Base-by-base conservation (phyloP, 495 filamentous ascomycete genomes). In the Xylaria palmicola region DNA sequence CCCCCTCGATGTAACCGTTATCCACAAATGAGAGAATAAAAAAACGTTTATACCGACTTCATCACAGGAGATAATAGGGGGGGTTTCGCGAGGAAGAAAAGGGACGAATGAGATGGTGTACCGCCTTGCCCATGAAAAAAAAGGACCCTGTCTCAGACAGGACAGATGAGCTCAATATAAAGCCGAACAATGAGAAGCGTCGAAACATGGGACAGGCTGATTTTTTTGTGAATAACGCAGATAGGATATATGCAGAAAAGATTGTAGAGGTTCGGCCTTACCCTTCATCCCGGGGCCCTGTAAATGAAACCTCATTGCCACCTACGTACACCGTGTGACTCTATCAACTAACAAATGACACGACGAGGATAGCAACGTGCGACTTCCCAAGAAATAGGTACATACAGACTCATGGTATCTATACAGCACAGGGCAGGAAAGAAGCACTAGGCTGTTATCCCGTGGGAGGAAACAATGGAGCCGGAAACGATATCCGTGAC, bases 1-100 rank as follows among this genome's bases (percentile, higher is more conserved):
- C n/a, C 3, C 12, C 19, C 41, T 57, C 27, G 8, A 57, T 57
- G 55, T 48, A 57, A 57, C 55, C 13, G 20, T 48, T 7, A 26
- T 41, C 55, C 40, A 26, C 29, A 26, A 53, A 53, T 15, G 44
- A 32, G 36, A 55, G 20, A 27, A 15, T 37, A 13, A 34, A 56
- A 20, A 45, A 41, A 24, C 3, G 13, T 19, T 26, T 56, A 13
- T 44, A 30, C 10, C 30, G 39, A 34, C 22, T 19, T 26, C 15
- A 3, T 27, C 10, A 36, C 32, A 36, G 32, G n/a, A n/a, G n/a
- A n/a, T n/a, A n/a, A n/a, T n/a, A n/a, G n/a, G n/a, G n/a, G n/a
- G n/a, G n/a, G n/a, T n/a, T 34, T 51, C 48, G 32, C 13, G 32
- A 13, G 32, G 22, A 15, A 17, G 27, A 43, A 43, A 32, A 24